Base-by-base conservation (phyloP, 495 filamentous ascomycete genomes). In the Neurospora sp. region DNA sequence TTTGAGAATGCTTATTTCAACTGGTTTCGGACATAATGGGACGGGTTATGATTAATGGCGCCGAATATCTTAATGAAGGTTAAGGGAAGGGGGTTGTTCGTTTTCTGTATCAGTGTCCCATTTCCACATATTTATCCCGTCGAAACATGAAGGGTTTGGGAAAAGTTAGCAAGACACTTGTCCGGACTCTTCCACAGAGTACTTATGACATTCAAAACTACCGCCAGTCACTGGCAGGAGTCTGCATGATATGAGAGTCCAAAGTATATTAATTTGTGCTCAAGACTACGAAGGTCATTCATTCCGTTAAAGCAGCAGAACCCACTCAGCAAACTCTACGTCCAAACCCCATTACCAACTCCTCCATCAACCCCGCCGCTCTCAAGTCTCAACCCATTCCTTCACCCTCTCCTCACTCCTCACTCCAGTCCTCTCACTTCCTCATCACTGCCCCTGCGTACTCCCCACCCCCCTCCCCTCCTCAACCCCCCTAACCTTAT, bases 401-500 rank as follows among this genome's bases (percentile, higher is more conserved):
- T 37, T 37, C 35, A 37, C 35, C 35, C 35, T 4, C 31, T 35
- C 31, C 31, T 35, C 31, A 35, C 31, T 37, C 35, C 35, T 37
- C 35, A 68, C 70, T 59, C 61, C 59, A 69, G 74, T 10, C 83
- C 80, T 17, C 40, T 76, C 76, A 35, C 31, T 35, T 35, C 75
- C 81, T 82, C 16, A 44, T 82, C 16, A 44, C 41, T 44, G 41
- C 16, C 41, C 41, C 41, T 44, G 41, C 2, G 41, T 44, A 44
- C 7, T 14, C 5, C 53, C 53, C 4, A 65, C 27, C 27, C 53
- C 53, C 31, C 27, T 81, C 72, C 85, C 80, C 70, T 68, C 80
- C 71, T 65, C 76, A 59, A 81, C 81, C 38, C 84, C 84, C 79
- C 84, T 85, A 4, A 88, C 22, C 65, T 77, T 84, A 83, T 98